phyloP scores from a whole-genome alignment of 768 basidiomycete genomes.

The Termitomyces heimii region DNA sequence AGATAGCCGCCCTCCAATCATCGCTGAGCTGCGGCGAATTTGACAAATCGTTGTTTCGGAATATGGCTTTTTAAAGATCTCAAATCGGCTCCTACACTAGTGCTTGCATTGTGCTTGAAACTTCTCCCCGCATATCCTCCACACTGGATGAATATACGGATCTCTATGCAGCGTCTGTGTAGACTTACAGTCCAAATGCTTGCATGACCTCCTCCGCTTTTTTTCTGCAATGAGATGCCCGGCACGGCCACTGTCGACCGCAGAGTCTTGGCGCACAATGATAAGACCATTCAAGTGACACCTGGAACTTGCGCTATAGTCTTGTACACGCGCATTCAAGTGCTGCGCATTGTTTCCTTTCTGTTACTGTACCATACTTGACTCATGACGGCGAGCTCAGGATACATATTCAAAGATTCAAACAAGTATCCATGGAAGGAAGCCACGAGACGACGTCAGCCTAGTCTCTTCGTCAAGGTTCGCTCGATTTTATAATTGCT shows the following conservation, averaged over 20 bases:
- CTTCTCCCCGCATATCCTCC: neutral
- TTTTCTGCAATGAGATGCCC: neutral
- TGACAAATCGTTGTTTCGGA: neutral
- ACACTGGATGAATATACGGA: neutral
- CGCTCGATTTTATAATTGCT: neutral
- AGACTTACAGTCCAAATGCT: neutral
- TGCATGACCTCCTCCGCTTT: neutral
- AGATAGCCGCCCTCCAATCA: neutral
- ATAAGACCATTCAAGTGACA: slow-evolving; percentile 4
- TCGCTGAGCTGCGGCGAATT: neutral
- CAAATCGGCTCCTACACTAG: neutral
- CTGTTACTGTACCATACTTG: neutral
- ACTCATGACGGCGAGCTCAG: neutral
- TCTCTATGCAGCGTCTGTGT: neutral
- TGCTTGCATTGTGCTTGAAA: neutral
- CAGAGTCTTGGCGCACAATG: neutral
- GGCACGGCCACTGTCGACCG: neutral
- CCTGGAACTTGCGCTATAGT: neutral
- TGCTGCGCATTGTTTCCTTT: slow-evolving; percentile 2
- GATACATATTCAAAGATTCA: neutral
- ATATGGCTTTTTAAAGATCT: neutral
- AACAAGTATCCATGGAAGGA: neutral
- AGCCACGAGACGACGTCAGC: neutral
- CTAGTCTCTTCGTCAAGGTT: neutral
- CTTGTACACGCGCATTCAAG: neutral